Percentiles rank a stretch among this genome's conserved stretches.
These are phyloP conservation scores for Boletales sp. DNA, from an alignment of 768 basidiomycete genomes.

Conservation along the genomic window DNA sequence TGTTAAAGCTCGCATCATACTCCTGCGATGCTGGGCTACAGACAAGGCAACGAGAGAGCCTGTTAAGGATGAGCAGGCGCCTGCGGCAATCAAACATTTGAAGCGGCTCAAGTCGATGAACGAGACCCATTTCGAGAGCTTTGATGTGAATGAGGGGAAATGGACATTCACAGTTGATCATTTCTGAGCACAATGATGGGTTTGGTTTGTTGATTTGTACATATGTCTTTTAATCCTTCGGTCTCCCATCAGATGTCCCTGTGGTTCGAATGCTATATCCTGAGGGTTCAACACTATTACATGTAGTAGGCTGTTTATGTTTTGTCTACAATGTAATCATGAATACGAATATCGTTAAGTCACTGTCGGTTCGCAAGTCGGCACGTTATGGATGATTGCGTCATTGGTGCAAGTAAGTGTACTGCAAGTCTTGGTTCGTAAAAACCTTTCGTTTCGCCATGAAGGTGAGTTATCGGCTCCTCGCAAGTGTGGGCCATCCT, in stretches of 20 bases:
- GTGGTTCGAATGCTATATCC: constrained; percentile 7
- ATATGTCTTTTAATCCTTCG: background rate
- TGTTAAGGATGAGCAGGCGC: constrained; percentile 77
- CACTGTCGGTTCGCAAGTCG: too few species aligned
- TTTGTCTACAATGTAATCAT: background rate
- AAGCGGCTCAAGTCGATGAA: constrained; percentile 82
- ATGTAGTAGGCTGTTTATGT: background rate
- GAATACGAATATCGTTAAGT: background rate
- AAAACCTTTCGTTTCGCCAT: constrained; percentile 2
- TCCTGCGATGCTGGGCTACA: constrained; percentile 82
- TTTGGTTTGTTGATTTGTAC: background rate
- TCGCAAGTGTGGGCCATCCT: background rate
- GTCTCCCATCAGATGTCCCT: background rate
- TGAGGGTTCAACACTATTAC: background rate
- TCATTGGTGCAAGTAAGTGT: too few species aligned
- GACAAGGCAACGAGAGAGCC: constrained; percentile 91
- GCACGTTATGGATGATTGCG: too few species aligned
- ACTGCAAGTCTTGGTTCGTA: too few species aligned
- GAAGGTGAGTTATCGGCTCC: constrained; percentile 8
- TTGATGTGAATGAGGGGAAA: constrained; percentile 74
- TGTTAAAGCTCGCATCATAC: constrained; percentile 72
- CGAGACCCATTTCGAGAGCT: constrained; percentile 80
- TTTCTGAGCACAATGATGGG: constrained; percentile 51
- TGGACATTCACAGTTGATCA: constrained; percentile 96
- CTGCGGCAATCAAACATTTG: constrained; percentile 65